Percentiles rank a stretch among this genome's conserved stretches.
Conservation (phyloP, 768 basidiomycete species). For the Gymnopilus dilepis region DNA sequence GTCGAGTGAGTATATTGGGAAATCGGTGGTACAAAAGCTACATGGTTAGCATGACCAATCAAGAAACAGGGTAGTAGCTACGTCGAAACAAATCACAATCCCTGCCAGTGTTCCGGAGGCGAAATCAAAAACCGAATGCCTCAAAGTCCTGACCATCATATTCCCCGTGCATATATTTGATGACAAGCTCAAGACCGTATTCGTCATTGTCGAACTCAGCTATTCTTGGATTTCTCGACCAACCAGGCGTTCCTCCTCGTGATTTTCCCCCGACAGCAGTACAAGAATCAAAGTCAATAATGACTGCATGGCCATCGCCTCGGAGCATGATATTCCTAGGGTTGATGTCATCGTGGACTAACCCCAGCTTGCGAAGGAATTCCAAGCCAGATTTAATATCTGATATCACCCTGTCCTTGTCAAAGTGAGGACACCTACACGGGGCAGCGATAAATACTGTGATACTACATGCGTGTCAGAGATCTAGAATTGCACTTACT, state of each 20-base stretch:
- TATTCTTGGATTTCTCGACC: slow-evolving; percentile 14
- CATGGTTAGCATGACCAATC: too few species aligned
- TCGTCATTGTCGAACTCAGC: slow-evolving; percentile 21
- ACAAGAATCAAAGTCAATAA: slow-evolving; percentile 33
- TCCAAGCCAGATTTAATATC: slow-evolving; percentile 24
- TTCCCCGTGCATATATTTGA: slow-evolving; percentile 15
- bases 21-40: too few species aligned
- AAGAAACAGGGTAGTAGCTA: too few species aligned
- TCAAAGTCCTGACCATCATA: slow-evolving; percentile 15
- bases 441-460: too few species aligned
- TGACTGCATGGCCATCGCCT: slow-evolving; percentile 23
- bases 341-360: slow-evolving; percentile 34
- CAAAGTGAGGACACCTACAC: slow-evolving; percentile 17
- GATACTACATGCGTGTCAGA: too few species aligned
- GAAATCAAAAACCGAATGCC: not conserved
- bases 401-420: slow-evolving; percentile 10
- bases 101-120: too few species aligned
- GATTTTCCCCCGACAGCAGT: slow-evolving; percentile 14
- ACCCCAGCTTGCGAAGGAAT: slow-evolving; percentile 28
- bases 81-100: too few species aligned
- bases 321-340: slow-evolving; percentile 32
- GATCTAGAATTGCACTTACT: too few species aligned
- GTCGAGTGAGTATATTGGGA: too few species aligned
- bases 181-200: slow-evolving; percentile 15
- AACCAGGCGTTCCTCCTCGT: slow-evolving; percentile 24